phyloP scores from a whole-genome alignment of 192 early-diverging fungal species.

The Coemansia sp. region DNA sequence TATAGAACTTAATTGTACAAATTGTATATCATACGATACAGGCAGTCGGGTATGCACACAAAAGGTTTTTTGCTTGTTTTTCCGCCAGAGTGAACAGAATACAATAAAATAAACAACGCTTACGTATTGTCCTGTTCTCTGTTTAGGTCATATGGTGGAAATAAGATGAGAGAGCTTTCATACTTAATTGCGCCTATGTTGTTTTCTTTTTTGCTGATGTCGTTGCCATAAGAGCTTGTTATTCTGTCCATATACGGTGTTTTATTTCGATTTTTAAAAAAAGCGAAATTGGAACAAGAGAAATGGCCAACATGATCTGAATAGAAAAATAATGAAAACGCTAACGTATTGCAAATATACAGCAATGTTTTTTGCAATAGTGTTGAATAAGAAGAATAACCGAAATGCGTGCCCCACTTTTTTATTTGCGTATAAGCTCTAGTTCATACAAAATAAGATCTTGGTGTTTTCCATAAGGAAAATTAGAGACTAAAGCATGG shows the following conservation, averaged over 20 bases:
- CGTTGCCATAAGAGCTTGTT: not conserved
- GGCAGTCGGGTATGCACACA: not conserved
- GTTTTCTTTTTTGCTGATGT: not conserved
- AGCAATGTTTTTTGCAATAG: slow-evolving; percentile 1
- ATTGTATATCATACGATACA: not conserved
- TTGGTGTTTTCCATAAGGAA: not conserved
- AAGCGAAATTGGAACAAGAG: not conserved
- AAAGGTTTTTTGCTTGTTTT: not conserved
- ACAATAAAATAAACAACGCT: not conserved
- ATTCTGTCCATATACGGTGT: not conserved
- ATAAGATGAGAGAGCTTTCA: not conserved
- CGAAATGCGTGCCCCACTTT: not conserved
- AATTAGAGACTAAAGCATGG: not conserved
- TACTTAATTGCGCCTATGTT: not conserved
- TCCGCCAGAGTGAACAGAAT: not conserved
- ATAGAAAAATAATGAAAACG: slow-evolving; percentile 6
- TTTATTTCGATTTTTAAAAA: not conserved
- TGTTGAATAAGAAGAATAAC: not conserved
- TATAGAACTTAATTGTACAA: not conserved
- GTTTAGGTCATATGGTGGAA: not conserved
- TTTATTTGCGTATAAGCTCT: not conserved
- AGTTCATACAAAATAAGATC: not conserved
- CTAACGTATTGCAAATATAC: not conserved
- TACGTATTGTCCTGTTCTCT: not conserved
- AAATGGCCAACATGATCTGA: not conserved